A percentile compares a stretch with the other conserved stretches of the same genome.
These are phyloP conservation scores for Penicillium subrubescens DNA, from an alignment of 495 filamentous ascomycete genomes.

Conservation along the genomic window DNA sequence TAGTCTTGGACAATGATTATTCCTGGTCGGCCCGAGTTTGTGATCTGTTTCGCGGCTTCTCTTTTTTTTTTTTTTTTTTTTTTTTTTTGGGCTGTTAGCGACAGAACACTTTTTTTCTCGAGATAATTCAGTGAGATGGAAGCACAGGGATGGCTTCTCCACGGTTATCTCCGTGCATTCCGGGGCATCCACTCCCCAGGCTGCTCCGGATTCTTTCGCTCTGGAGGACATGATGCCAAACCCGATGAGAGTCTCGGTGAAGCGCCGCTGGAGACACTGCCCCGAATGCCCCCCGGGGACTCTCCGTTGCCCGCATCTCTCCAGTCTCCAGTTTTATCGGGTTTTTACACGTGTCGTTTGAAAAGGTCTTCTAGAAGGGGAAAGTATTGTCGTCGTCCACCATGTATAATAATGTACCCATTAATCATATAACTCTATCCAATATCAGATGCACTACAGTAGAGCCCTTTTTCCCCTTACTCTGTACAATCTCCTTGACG, in stretches of 20 bases:
- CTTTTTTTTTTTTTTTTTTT: background rate
- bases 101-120: background rate
- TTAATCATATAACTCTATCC: background rate
- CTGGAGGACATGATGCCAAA: slow-evolving; percentile 11
- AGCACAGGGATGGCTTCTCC: background rate
- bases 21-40: background rate
- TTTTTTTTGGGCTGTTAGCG: background rate
- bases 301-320: background rate
- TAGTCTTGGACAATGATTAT: background rate
- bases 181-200: slow-evolving; percentile 24
- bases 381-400: background rate
- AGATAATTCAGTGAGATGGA: slow-evolving; percentile 8
- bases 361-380: background rate
- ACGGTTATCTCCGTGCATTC: background rate
- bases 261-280: slow-evolving; percentile 1
- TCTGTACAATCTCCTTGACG: background rate
- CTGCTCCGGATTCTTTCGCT: slow-evolving; percentile 14
- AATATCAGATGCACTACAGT: background rate
- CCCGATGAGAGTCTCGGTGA: slow-evolving; percentile 29
- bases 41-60: background rate
- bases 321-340: background rate
- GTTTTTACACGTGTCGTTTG: background rate
- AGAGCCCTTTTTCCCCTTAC: no score
- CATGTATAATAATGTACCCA: background rate
- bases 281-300: slow-evolving; percentile 11